A percentile compares a stretch with the other conserved stretches of the same genome.
Conservation (phyloP, 2,329 filamentous ascomycete species). For the Chaetoscypha palmicola region DNA sequence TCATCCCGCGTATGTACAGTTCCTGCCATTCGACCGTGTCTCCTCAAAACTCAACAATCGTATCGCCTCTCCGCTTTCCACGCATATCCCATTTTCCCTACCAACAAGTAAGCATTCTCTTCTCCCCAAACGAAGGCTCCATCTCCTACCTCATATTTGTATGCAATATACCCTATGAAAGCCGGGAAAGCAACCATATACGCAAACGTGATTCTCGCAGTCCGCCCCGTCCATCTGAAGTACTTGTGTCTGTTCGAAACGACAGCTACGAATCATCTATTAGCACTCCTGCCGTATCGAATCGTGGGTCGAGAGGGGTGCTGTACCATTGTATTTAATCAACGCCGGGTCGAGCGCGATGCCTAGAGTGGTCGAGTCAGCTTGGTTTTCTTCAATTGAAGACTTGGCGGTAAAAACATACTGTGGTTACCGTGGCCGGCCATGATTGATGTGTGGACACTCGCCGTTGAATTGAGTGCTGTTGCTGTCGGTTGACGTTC, state of each 20-base stretch:
- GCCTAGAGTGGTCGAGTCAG: conserved; percentile 19
- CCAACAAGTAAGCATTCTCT: conserved; percentile 19
- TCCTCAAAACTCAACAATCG: conserved; percentile 68
- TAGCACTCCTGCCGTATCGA: conserved; percentile 3
- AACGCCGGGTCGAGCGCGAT: conserved; percentile 40
- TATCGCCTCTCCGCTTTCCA: conserved; percentile 82
- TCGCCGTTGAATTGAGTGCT: conserved; percentile 11
- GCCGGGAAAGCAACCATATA: conserved; percentile 69
- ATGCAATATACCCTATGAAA: conserved; percentile 64
- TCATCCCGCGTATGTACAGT: conserved; percentile 19
- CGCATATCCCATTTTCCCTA: conserved; percentile 83
- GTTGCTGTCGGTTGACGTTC: neutral
- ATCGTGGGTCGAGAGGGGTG: conserved; percentile 9
- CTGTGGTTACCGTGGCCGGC: conserved; percentile 42
- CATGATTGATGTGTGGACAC: conserved; percentile 34
- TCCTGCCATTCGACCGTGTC: conserved; percentile 19
- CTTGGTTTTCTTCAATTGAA: conserved; percentile 1
- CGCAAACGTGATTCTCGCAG: conserved; percentile 69
- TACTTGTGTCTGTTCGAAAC: conserved; percentile 80
- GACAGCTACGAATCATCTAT: conserved; percentile 56
- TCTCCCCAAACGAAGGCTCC: neutral
- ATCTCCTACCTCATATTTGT: conserved; percentile 74
- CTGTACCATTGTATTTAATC: conserved; percentile 47
- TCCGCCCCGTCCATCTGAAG: conserved; percentile 88
- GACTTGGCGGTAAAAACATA: conserved; percentile 23